These are phyloP conservation scores for Mycena sp. DNA, from an alignment of 1,284 basidiomycete genomes.

Conservation along the genomic window DNA sequence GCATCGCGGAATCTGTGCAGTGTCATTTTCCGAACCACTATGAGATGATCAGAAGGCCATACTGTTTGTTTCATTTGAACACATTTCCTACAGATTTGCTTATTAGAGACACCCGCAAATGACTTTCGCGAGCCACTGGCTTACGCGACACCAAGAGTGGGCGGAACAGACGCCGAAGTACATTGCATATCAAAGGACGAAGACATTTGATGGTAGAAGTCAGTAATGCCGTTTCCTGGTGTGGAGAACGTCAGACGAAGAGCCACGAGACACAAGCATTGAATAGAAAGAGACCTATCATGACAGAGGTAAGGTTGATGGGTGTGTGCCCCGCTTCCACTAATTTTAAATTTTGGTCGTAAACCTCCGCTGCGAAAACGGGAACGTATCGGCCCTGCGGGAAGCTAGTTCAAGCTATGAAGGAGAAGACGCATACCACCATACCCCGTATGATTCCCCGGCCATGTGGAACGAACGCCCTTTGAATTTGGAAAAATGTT, in stretches of 20 bases:
- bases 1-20: conserved; percentile 55
- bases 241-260: neutral
- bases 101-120: neutral
- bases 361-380: conserved; percentile 68
- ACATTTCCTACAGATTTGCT: conserved; percentile 45
- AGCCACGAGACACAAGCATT: neutral
- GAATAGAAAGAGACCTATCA: conserved; percentile 59
- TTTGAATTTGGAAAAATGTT: conserved; percentile 65
- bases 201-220: conserved; percentile 50
- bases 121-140: neutral
- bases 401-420: neutral
- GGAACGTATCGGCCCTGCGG: conserved; percentile 68
- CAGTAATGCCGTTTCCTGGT: conserved; percentile 66
- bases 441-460: conserved; percentile 68
- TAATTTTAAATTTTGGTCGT: conserved; percentile 65
- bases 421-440: conserved; percentile 23
- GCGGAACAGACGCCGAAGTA: conserved; percentile 56
- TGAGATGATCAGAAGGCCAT: conserved; percentile 29
- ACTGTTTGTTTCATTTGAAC: conserved; percentile 61
- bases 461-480: conserved; percentile 68
- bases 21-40: neutral
- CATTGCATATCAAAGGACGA: conserved; percentile 62
- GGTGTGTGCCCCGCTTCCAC: conserved; percentile 56
- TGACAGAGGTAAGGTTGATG: conserved; percentile 68
- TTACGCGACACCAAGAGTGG: conserved; percentile 46